phyloP scores from a whole-genome alignment of 176 grass and related monocot species.

The Avena eriantha region DNA sequence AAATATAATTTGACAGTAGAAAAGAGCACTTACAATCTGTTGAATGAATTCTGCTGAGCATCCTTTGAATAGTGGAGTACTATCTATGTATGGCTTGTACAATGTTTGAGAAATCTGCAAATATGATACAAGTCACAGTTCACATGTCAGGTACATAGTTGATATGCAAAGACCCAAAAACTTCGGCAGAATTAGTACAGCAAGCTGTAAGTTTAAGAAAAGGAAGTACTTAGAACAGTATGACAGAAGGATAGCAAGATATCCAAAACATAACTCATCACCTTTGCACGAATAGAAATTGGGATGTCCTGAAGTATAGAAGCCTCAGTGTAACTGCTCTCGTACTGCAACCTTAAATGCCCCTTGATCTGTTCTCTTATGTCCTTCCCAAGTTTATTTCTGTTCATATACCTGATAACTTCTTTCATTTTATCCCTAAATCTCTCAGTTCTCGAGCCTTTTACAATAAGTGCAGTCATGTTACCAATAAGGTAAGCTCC shows the following conservation, averaged over 20 bases:
- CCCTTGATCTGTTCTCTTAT: constrained; percentile 93
- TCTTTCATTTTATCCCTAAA: constrained; percentile 99
- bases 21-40: constrained; percentile 77
- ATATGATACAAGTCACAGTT: constrained; percentile 2
- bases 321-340: constrained; percentile 93
- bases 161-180: not conserved
- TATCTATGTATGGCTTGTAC: constrained; percentile 80
- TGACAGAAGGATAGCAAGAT: not conserved
- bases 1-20: not conserved
- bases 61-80: constrained; percentile 76
- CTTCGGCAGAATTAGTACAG: not conserved
- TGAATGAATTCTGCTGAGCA: constrained; percentile 97
- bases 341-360: constrained; percentile 88
- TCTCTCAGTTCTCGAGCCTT: constrained; percentile 92
- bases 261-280: constrained; percentile 22
- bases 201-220: not conserved
- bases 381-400: constrained; percentile 84
- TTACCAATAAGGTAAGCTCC: constrained; percentile 98
- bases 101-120: constrained; percentile 92
- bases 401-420: constrained; percentile 93
- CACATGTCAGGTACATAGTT: constrained; percentile 2
- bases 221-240: constrained; percentile 3
- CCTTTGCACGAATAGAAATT: constrained; percentile 91
- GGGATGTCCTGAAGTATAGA: constrained; percentile 94
- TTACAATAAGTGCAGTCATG: constrained; percentile 99